These are phyloP conservation scores for Fusarium secorum DNA, from an alignment of 2,329 filamentous ascomycete genomes.

Conservation along the genomic window DNA sequence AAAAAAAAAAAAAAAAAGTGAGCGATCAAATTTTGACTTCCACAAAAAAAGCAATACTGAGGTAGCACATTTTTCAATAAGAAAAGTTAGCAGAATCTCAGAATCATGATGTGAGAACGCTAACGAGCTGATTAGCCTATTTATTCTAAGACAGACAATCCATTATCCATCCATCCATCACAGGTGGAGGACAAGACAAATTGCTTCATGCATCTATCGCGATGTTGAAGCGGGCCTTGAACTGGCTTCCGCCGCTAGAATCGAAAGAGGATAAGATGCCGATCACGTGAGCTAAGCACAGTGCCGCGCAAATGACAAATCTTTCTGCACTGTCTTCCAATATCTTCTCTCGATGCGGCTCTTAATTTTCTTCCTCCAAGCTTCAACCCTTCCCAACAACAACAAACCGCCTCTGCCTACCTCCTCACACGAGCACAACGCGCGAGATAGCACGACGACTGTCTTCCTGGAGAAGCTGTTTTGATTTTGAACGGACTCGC, in stretches of 20 bases:
- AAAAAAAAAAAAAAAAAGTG: background rate
- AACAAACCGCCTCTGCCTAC: constrained; percentile 11
- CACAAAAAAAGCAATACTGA: background rate
- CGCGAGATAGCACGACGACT: constrained; percentile 10
- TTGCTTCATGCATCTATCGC: constrained; percentile 43
- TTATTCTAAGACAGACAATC: constrained; percentile 13
- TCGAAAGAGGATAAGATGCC: background rate
- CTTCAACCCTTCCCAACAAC: constrained; percentile 27
- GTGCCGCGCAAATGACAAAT: constrained; percentile 40
- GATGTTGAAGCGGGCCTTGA: constrained; percentile 11
- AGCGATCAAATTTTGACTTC: background rate
- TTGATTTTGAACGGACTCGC: constrained; percentile 25
- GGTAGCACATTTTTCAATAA: background rate
- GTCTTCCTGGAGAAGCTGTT: constrained; percentile 20
- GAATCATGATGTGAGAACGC: constrained; percentile 12
- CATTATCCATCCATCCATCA: background rate
- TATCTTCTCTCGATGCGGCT: constrained; percentile 43
- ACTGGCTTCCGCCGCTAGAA: constrained; percentile 33
- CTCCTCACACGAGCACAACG: constrained; percentile 11
- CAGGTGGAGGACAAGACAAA: constrained; percentile 18
- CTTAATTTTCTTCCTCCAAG: constrained; percentile 23
- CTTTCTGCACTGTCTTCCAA: constrained; percentile 46
- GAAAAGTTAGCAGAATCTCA: background rate
- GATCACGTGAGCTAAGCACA: constrained; percentile 41
- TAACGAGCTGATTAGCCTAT: constrained; percentile 7